Conservation (phyloP, 257 asterid species). For the Solanum etuberosum region DNA sequence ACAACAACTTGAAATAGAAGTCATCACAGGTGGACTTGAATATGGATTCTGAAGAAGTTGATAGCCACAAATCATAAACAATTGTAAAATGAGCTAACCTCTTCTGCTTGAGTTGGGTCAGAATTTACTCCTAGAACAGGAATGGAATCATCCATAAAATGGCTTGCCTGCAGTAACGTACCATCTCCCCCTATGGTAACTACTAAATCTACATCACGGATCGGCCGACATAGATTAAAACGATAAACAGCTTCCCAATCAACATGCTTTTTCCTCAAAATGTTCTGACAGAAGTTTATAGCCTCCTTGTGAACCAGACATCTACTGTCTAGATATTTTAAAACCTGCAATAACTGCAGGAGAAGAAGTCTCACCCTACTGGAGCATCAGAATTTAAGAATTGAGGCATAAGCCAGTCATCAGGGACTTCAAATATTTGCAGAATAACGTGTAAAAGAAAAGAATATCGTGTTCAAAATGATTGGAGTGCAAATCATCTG, state of each 20-base stretch:
- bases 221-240: slow-evolving; percentile 39
- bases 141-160: slow-evolving; percentile 62
- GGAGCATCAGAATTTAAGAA: background rate
- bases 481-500: background rate
- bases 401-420: background rate
- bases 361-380: background rate
- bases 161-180: slow-evolving; percentile 78
- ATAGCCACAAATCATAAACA: background rate
- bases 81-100: slow-evolving; percentile 30
- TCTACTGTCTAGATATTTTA: slow-evolving; percentile 47
- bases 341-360: slow-evolving; percentile 37
- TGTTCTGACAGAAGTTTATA: slow-evolving; percentile 59
- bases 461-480: background rate
- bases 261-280: slow-evolving; percentile 46
- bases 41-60: background rate
- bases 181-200: slow-evolving; percentile 92
- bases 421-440: background rate
- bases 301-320: slow-evolving; percentile 62
- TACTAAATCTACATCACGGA: slow-evolving; percentile 72
- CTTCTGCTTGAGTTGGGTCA: slow-evolving; percentile 77
- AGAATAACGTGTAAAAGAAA: background rate
- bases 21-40: background rate
- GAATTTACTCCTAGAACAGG: slow-evolving; percentile 91
- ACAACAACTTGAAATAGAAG: background rate
- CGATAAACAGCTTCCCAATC: slow-evolving; percentile 59